A percentile compares a stretch with the other conserved stretches of the same genome.
phyloP scores from a whole-genome alignment of 495 filamentous ascomycete species.

The Aspergillus conjunctus region DNA sequence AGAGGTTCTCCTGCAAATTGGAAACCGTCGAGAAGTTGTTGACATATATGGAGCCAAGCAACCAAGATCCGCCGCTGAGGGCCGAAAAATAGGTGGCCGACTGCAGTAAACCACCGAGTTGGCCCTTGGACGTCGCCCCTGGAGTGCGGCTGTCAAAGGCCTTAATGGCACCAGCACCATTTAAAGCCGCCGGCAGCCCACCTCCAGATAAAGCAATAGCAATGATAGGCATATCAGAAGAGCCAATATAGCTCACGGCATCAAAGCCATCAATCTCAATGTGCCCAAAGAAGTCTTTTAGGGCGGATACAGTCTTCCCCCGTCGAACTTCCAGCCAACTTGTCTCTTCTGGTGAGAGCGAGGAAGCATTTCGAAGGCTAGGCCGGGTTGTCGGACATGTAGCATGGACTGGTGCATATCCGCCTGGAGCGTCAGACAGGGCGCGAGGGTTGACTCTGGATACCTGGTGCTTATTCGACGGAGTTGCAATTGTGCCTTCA shows the following conservation, averaged over 20 bases:
- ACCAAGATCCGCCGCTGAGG: constrained; percentile 78
- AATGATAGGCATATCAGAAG: constrained; percentile 54
- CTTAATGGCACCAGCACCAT: constrained; percentile 73
- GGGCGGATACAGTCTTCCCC: constrained; percentile 55
- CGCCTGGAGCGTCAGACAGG: constrained; percentile 29
- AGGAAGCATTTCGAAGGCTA: constrained; percentile 48
- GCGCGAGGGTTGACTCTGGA: constrained; percentile 7
- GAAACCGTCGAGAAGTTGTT: constrained; percentile 80
- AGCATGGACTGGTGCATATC: constrained; percentile 34
- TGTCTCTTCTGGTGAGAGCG: constrained; percentile 61
- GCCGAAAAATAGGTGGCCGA: constrained; percentile 75
- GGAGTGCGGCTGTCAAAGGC: constrained; percentile 74
- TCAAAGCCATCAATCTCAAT: constrained; percentile 73
- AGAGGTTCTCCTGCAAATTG: constrained; percentile 60
- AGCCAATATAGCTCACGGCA: constrained; percentile 62
- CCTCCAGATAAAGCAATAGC: constrained; percentile 56
- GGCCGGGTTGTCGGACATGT: constrained; percentile 41
- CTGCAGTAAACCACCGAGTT: constrained; percentile 78
- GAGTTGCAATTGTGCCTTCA: no score
- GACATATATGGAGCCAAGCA: constrained; percentile 72
- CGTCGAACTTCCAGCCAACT: constrained; percentile 58
- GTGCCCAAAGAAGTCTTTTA: constrained; percentile 65
- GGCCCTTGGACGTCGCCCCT: constrained; percentile 60
- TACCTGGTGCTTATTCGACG: no score
- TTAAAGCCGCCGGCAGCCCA: constrained; percentile 77